Evolutionary conservation across 2,329 filamentous ascomycete genomes (phyloP).

Genomic region (Calonectria montana): DNA sequence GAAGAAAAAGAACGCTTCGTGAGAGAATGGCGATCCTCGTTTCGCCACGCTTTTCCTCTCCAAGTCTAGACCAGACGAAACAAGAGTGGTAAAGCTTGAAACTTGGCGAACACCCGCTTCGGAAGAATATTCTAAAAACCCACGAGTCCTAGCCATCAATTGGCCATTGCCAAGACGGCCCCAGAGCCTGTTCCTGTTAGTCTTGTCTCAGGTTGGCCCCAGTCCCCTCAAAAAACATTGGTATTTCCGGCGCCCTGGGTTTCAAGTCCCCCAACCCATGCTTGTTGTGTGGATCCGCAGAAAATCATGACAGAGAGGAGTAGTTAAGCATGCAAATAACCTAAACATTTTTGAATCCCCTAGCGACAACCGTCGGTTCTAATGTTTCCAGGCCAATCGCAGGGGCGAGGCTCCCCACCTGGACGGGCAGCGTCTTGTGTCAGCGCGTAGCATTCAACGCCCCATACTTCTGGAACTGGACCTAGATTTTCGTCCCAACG

Average conservation of each 20-base stretch:
- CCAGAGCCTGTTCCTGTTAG: not conserved
- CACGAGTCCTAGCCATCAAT: not conserved
- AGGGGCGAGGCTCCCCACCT: not conserved
- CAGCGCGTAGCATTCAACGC: not conserved
- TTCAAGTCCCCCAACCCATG: not conserved
- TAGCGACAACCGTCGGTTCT: not conserved
- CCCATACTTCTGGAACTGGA: not conserved
- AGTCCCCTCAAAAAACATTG: not conserved
- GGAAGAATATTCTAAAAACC: not conserved
- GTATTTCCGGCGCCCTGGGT: not conserved
- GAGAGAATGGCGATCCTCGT: not conserved
- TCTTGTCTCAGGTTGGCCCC: not conserved
- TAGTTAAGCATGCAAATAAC: slow-evolving; percentile 8
- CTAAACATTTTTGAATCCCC: not conserved
- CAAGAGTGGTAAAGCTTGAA: not conserved
- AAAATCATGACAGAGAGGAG: not conserved
- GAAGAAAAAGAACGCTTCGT: not conserved
- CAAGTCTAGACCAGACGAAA: not conserved
- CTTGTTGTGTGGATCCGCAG: not conserved
- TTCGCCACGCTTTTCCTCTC: not conserved
- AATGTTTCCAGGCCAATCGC: not conserved
- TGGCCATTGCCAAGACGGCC: not conserved
- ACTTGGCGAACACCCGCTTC: not conserved
- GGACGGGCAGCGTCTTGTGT: not conserved
- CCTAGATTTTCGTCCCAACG: not conserved